Evolutionary conservation across 2,329 filamentous ascomycete species (phyloP).

Genomic region (Juglanconis juglandina): DNA sequence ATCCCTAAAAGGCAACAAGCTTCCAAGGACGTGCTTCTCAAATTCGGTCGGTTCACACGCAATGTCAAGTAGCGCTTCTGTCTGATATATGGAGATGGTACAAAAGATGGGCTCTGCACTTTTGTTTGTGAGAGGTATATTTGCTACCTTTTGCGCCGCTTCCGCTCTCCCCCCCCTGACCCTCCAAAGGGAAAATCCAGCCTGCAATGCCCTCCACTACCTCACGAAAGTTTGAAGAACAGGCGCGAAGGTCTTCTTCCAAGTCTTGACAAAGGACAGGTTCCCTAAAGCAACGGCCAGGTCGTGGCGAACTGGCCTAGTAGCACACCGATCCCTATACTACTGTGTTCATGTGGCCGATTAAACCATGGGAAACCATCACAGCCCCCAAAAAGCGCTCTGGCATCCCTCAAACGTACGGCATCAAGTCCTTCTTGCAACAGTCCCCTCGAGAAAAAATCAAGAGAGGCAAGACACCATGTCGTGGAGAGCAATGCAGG

Average conservation of each 20-base stretch:
- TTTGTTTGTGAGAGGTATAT: no score
- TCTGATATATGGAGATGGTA: no score
- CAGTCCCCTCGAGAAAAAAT: conserved; percentile 2
- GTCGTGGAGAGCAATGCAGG: conserved; percentile 5
- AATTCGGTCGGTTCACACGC: no score
- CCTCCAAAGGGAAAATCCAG: no score
- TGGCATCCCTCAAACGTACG: conserved; percentile 22
- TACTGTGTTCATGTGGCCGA: conserved; percentile 21
- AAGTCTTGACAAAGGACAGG: background rate
- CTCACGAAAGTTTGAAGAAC: no score
- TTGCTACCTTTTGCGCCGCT: no score
- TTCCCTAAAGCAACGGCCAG: background rate
- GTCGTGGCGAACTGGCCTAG: background rate
- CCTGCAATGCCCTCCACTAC: no score
- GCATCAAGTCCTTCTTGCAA: conserved; percentile 21
- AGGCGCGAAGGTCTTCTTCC: no score
- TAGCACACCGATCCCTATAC: background rate
- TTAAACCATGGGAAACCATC: conserved; percentile 28
- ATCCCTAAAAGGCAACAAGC: background rate
- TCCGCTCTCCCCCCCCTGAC: no score
- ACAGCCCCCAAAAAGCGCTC: conserved; percentile 19
- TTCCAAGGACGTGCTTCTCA: no score
- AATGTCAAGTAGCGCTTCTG: no score
- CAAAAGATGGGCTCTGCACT: no score
- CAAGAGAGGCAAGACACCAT: conserved; percentile 15